Conservation (phyloP, 768 basidiomycete species). For the Terana coerulea region DNA sequence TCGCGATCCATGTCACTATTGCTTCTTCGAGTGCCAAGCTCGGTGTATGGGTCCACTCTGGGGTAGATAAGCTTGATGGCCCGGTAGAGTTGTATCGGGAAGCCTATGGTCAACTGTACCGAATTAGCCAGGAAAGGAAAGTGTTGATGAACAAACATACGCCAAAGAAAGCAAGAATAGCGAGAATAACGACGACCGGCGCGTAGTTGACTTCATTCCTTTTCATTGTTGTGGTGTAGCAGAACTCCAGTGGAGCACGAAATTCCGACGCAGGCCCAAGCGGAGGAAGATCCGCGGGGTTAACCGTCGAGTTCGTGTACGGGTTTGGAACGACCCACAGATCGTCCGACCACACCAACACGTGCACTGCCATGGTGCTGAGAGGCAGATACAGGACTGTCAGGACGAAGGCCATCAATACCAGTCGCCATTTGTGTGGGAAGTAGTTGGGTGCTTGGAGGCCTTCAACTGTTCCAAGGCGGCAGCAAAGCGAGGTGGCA, state of each 20-base stretch:
- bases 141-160: slow-evolving; percentile 36
- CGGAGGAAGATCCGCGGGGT: slow-evolving; percentile 44
- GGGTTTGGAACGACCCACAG: slow-evolving; percentile 72
- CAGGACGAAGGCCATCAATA: slow-evolving; percentile 62
- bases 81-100: slow-evolving; percentile 57
- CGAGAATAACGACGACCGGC: slow-evolving; percentile 55
- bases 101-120: slow-evolving; percentile 61
- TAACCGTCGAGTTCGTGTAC: slow-evolving; percentile 53
- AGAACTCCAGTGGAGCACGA: slow-evolving; percentile 66
- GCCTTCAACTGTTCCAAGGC: slow-evolving; percentile 49
- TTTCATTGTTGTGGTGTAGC: slow-evolving; percentile 77
- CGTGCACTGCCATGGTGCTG: slow-evolving; percentile 73
- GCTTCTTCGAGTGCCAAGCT: slow-evolving; percentile 61
- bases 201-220: slow-evolving; percentile 68
- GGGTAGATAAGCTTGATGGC: slow-evolving; percentile 59
- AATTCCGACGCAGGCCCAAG: slow-evolving; percentile 55
- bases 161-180: slow-evolving; percentile 44
- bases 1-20: slow-evolving; percentile 59
- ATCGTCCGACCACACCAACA: slow-evolving; percentile 74
- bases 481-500: slow-evolving; percentile 44
- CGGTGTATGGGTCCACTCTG: slow-evolving; percentile 61
- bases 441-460: slow-evolving; percentile 42
- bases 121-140: background rate
- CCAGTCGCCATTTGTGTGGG: slow-evolving; percentile 46
- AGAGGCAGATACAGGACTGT: slow-evolving; percentile 73